Evolutionary conservation across 1,284 basidiomycete genomes (phyloP).

Genomic region (Coriolopsis trogii): DNA sequence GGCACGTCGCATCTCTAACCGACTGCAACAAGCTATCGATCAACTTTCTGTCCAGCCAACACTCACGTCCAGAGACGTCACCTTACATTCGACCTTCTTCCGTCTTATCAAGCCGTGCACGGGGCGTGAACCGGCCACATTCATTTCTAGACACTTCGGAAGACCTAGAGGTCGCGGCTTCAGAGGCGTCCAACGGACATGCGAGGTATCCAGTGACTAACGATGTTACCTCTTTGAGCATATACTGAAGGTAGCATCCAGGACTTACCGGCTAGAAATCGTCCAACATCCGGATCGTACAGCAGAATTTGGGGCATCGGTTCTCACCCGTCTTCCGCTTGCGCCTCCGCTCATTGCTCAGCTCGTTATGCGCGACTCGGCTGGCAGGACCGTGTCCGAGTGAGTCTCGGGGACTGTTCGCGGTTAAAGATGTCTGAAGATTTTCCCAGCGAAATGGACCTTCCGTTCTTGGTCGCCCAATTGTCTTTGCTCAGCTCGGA

Average conservation of each 20-base stretch:
- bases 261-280: constrained; percentile 75
- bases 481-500: constrained; percentile 70
- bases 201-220: constrained; percentile 8
- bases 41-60: constrained; percentile 16
- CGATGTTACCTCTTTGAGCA: neutral
- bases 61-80: constrained; percentile 8
- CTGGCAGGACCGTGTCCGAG: constrained; percentile 68
- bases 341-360: constrained; percentile 81
- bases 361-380: constrained; percentile 72
- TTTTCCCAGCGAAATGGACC: constrained; percentile 68
- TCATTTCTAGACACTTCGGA: constrained; percentile 9
- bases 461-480: constrained; percentile 84
- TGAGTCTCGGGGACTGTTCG: constrained; percentile 43
- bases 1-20: constrained; percentile 13
- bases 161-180: constrained; percentile 12
- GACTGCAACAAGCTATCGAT: constrained; percentile 24
- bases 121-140: constrained; percentile 14
- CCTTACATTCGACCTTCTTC: constrained; percentile 6
- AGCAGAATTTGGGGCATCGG: constrained; percentile 76
- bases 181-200: constrained; percentile 10
- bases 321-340: constrained; percentile 79
- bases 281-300: constrained; percentile 80
- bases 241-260: constrained; percentile 29
- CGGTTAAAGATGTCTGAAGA: constrained; percentile 14
- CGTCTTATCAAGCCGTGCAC: constrained; percentile 19